A percentile compares a stretch with the other conserved stretches of the same genome.
These are phyloP conservation scores for Pezicula rhizophila DNA, from an alignment of 2,329 filamentous ascomycete genomes.

Conservation along the genomic window DNA sequence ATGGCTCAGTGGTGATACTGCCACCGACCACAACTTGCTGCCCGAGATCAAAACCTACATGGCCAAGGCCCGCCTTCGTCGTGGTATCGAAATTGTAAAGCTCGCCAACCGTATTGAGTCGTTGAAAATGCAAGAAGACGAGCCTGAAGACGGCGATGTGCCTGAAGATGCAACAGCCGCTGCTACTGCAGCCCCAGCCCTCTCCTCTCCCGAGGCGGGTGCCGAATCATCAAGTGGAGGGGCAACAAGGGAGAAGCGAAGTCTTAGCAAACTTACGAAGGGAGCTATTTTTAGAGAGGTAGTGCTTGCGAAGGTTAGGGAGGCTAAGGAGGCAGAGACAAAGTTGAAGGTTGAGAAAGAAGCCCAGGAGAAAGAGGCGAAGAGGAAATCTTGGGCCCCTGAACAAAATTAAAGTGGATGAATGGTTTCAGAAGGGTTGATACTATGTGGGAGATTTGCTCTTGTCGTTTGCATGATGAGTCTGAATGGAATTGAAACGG, in stretches of 20 bases:
- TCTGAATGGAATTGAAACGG: no score
- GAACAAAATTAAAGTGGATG: not conserved
- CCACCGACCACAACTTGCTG: constrained; percentile 92
- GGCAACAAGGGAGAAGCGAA: constrained; percentile 31
- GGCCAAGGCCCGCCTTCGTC: constrained; percentile 81
- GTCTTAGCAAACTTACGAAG: constrained; percentile 45
- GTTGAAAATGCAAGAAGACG: constrained; percentile 89
- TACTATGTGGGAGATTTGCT: no score
- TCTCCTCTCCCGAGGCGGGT: constrained; percentile 11
- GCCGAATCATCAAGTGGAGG: constrained; percentile 3
- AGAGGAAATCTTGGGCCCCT: constrained; percentile 12
- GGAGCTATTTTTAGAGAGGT: constrained; percentile 87
- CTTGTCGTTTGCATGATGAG: no score
- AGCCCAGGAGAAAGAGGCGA: constrained; percentile 22
- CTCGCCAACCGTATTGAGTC: constrained; percentile 91
- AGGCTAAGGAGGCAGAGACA: constrained; percentile 83
- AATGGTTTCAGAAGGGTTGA: no score
- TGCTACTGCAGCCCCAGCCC: constrained; percentile 37
- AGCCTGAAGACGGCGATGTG: constrained; percentile 58
- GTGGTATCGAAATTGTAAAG: constrained; percentile 94
- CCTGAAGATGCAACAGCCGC: constrained; percentile 51
- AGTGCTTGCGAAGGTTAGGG: constrained; percentile 85
- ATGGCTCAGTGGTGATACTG: constrained; percentile 88
- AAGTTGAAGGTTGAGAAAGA: constrained; percentile 52
- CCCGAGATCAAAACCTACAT: constrained; percentile 95